Percentiles rank a stretch among this genome's conserved stretches.
Conservation (phyloP, 768 basidiomycete genomes). For the Kwoniella botswanensis region DNA sequence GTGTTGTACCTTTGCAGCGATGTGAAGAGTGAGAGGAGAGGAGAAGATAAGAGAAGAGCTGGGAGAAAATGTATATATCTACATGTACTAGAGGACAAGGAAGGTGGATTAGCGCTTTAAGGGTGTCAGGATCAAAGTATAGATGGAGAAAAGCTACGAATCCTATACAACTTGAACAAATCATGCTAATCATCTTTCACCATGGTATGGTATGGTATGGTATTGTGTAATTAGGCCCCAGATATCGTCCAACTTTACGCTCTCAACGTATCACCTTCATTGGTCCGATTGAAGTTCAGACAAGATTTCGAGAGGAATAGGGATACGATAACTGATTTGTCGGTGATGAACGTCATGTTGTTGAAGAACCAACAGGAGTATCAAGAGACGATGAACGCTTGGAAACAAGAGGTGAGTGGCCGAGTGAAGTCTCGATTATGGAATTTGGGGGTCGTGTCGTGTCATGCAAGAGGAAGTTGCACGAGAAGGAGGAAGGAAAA, state of each 20-base stretch:
- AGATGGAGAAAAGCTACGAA: no score
- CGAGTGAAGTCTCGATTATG: no score
- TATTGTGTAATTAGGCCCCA: constrained; percentile 69
- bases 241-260: constrained; percentile 83
- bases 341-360: constrained; percentile 81
- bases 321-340: constrained; percentile 72
- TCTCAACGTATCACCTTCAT: constrained; percentile 75
- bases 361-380: constrained; percentile 84
- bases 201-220: no score
- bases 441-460: no score
- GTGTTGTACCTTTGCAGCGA: constrained; percentile 46
- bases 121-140: no score
- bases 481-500: not conserved
- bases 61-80: no score
- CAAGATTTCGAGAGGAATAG: constrained; percentile 85
- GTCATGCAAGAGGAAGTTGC: no score
- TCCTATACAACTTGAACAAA: no score
- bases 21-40: not conserved
- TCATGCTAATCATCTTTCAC: no score
- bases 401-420: constrained; percentile 71
- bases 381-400: constrained; percentile 92
- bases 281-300: constrained; percentile 80
- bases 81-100: no score
- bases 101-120: no score
- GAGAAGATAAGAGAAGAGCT: not conserved